Conservation (phyloP, 1,139 yeast genomes). For the Scheffersomyces cryptocercus region DNA sequence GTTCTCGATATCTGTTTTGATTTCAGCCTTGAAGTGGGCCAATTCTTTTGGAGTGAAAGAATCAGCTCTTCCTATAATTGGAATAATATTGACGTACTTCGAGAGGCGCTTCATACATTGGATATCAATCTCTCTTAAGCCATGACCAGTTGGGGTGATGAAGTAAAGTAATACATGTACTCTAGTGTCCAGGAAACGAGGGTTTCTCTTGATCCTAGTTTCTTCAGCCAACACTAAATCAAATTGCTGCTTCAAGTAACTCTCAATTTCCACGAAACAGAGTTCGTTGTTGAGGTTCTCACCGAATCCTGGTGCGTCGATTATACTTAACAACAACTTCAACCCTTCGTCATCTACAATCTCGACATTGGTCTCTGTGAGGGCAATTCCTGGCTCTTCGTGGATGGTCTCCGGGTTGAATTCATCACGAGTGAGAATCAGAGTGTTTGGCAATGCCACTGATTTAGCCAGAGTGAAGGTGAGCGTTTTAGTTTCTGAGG, state of each 20-base stretch:
- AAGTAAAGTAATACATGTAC: slow-evolving; percentile 74
- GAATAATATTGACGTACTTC: slow-evolving; percentile 81
- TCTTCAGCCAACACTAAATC: slow-evolving; percentile 93
- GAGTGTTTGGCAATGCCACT: slow-evolving; percentile 51
- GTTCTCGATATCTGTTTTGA: slow-evolving; percentile 70
- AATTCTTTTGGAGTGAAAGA: slow-evolving; percentile 79
- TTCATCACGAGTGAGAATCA: slow-evolving; percentile 42
- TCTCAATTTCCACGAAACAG: slow-evolving; percentile 68
- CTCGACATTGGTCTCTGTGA: slow-evolving; percentile 70
- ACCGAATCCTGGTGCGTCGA: slow-evolving; percentile 82
- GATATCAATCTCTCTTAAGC: slow-evolving; percentile 71
- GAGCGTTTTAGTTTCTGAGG: slow-evolving; percentile 48
- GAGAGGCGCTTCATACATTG: slow-evolving; percentile 77
- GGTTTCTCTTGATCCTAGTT: slow-evolving; percentile 85
- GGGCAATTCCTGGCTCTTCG: slow-evolving; percentile 61
- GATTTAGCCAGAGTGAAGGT: slow-evolving; percentile 50
- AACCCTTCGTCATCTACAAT: slow-evolving; percentile 77
- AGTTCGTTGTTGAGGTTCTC: slow-evolving; percentile 65
- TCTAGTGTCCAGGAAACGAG: slow-evolving; percentile 74
- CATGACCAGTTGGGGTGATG: slow-evolving; percentile 77
- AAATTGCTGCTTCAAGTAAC: slow-evolving; percentile 82
- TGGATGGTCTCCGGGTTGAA: slow-evolving; percentile 46
- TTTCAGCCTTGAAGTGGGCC: slow-evolving; percentile 52
- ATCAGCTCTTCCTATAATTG: slow-evolving; percentile 86
- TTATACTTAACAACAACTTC: slow-evolving; percentile 58